Base-by-base conservation (phyloP, 2,329 filamentous ascomycete genomes). In the Leptographium wingfieldii region DNA sequence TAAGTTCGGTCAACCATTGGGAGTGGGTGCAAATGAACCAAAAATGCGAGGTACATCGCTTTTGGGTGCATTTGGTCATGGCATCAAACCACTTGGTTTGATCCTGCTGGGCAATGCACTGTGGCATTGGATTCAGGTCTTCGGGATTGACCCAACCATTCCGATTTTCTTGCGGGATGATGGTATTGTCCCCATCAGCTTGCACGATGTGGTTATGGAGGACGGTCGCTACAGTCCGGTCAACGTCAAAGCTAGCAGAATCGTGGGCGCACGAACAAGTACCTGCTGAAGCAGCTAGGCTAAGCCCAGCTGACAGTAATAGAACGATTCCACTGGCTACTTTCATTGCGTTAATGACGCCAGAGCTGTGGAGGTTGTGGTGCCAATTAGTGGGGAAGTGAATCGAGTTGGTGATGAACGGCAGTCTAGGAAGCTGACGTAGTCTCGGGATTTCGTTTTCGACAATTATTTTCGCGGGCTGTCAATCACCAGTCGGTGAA, bases 51-150 rank as follows among this genome's bases (percentile, higher is more conserved):
- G 19, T 25, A 38, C 56, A 57, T 3, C 25, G 25, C n/a, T 51
- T 57, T 5, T 29, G 19, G 19, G 56, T 57, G 56, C 56, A 57
- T 22, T 10, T 19, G 27, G 43, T 49, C 56, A 57, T 57, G 56
- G n/a, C 31, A 3, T 29, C 2, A 2, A 57, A 46, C 56, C 46
- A 57, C 9, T 1, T 19, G 9, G 56, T 22, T 16, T 9, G 27
- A n/a, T 51, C n/a, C 22, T 57, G 56, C 56, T 57, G 56, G 43
- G 56, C 56, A 7, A 57, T 49, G 46, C 56, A 57, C 46, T 49
- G 56, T n/a, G 56, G 56, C 56, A 57, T 57, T 12, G 56, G 56
- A 12, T 29, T 3, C 6, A 57, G 5, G 43, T 57, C 56, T 49
- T 51, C 56, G 3, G 56, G 56, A 31, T 57, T 57, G 29, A 57